Percentiles rank a stretch among this genome's conserved stretches.
phyloP scores from a whole-genome alignment of 1,284 basidiomycete genomes.

The Ustilago curta region DNA sequence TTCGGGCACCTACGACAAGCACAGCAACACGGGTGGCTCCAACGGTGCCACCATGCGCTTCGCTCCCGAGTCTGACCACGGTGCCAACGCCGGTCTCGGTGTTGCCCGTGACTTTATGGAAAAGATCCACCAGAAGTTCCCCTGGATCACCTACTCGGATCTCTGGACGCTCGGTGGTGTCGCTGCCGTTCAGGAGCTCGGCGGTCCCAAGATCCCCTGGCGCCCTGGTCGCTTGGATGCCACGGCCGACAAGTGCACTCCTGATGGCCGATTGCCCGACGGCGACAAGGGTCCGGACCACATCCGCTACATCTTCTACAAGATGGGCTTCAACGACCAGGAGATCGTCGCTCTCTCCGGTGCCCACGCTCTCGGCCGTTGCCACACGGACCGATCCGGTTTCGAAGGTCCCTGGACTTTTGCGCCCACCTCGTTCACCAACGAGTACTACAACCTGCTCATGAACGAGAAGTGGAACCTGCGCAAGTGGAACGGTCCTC shows the following conservation, averaged over 20 bases:
- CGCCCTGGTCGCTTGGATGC: slow-evolving; percentile 70
- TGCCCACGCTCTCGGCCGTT: slow-evolving; percentile 93
- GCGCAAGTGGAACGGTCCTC: slow-evolving; percentile 89
- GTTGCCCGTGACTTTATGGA: slow-evolving; percentile 87
- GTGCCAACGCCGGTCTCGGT: slow-evolving; percentile 86
- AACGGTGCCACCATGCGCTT: slow-evolving; percentile 68
- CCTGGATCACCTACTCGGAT: slow-evolving; percentile 68
- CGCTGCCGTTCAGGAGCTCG: slow-evolving; percentile 77
- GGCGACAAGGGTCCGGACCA: slow-evolving; percentile 86
- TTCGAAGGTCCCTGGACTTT: slow-evolving; percentile 67
- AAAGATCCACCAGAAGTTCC: slow-evolving; percentile 78
- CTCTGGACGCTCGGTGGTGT: slow-evolving; percentile 71
- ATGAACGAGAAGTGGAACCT: slow-evolving; percentile 83
- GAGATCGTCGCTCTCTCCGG: slow-evolving; percentile 85
- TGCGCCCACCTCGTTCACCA: slow-evolving; percentile 83
- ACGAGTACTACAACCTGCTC: slow-evolving; percentile 89
- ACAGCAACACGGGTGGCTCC: slow-evolving; percentile 83
- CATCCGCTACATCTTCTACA: slow-evolving; percentile 76
- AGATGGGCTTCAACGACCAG: slow-evolving; percentile 83
- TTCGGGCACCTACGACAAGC: slow-evolving; percentile 82
- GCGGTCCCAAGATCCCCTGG: slow-evolving; percentile 70
- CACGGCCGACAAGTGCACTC: slow-evolving; percentile 73
- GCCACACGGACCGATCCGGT: slow-evolving; percentile 76
- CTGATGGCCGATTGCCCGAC: slow-evolving; percentile 94
- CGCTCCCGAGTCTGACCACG: slow-evolving; percentile 75